These are phyloP conservation scores for Fusarium equiseti DNA, from an alignment of 2,329 filamentous ascomycete genomes.

Conservation along the genomic window DNA sequence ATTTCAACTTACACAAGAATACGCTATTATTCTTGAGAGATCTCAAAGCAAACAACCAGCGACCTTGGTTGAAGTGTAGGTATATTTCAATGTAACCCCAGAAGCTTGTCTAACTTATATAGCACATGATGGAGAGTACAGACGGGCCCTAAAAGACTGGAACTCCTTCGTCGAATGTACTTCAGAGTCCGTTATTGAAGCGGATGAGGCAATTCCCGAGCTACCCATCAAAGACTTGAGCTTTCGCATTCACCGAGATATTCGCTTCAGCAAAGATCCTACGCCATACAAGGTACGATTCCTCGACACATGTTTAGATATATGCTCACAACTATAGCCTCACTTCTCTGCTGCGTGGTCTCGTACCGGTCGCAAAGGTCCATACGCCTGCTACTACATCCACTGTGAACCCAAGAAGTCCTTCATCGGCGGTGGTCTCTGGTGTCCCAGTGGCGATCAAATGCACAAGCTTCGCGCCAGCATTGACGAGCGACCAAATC, in stretches of 20 bases:
- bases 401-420: constrained; percentile 79
- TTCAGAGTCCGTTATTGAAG: constrained; percentile 75
- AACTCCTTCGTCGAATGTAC: constrained; percentile 80
- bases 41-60: constrained; percentile 69
- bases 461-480: constrained; percentile 76
- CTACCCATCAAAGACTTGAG: constrained; percentile 87
- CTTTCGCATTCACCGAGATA: constrained; percentile 88
- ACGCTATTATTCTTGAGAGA: constrained; percentile 69
- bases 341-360: constrained; percentile 90
- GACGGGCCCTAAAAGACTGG: constrained; percentile 83
- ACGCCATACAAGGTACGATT: constrained; percentile 84
- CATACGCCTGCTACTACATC: constrained; percentile 90
- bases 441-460: constrained; percentile 78
- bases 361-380: constrained; percentile 86
- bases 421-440: constrained; percentile 85
- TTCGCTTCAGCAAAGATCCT: constrained; percentile 84
- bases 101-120: constrained; percentile 18
- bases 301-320: neutral
- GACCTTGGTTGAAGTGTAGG: constrained; percentile 69
- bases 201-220: constrained; percentile 87
- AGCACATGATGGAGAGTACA: constrained; percentile 86
- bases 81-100: neutral
- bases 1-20: constrained; percentile 67
- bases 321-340: constrained; percentile 60
- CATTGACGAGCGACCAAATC: constrained; percentile 78